Evolutionary conservation across 1,284 basidiomycete genomes (phyloP).

Genomic region (Microbotryum violaceum): DNA sequence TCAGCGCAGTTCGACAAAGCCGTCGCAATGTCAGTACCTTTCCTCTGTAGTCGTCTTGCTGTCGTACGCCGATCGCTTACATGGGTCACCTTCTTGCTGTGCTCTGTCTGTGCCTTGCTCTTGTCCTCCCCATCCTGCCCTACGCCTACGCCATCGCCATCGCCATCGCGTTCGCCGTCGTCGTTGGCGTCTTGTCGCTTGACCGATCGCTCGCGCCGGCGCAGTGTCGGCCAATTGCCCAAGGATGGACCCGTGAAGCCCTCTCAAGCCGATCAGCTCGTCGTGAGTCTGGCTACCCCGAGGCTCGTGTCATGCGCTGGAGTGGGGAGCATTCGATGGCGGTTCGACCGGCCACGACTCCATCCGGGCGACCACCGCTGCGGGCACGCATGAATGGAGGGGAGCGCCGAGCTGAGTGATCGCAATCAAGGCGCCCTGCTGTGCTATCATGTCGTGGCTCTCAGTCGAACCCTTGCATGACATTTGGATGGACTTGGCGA

Average conservation of each 20-base stretch:
- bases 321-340: too few species aligned
- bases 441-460: too few species aligned
- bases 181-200: not conserved
- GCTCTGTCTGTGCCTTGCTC: conserved; percentile 38
- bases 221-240: conserved; percentile 49
- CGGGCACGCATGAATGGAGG: too few species aligned
- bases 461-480: too few species aligned
- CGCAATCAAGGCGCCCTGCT: too few species aligned
- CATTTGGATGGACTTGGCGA: too few species aligned
- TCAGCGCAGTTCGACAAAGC: conserved; percentile 71
- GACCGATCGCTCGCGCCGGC: not conserved
- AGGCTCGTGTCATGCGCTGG: too few species aligned
- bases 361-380: too few species aligned
- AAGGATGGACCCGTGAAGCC: conserved; percentile 75
- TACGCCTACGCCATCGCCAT: not conserved
- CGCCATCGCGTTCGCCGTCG: conserved; percentile 3
- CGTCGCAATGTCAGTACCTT: conserved; percentile 44
- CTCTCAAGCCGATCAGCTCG: conserved; percentile 61
- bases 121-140: not conserved
- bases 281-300: conserved; percentile 43
- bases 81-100: conserved; percentile 4
- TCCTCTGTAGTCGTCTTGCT: too few species aligned
- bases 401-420: too few species aligned
- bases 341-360: too few species aligned
- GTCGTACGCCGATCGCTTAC: conserved; percentile 42